A percentile compares a stretch with the other conserved stretches of the same genome.
Conservation (phyloP, 2,329 filamentous ascomycete genomes). For the Lachnellula occidentalis region DNA sequence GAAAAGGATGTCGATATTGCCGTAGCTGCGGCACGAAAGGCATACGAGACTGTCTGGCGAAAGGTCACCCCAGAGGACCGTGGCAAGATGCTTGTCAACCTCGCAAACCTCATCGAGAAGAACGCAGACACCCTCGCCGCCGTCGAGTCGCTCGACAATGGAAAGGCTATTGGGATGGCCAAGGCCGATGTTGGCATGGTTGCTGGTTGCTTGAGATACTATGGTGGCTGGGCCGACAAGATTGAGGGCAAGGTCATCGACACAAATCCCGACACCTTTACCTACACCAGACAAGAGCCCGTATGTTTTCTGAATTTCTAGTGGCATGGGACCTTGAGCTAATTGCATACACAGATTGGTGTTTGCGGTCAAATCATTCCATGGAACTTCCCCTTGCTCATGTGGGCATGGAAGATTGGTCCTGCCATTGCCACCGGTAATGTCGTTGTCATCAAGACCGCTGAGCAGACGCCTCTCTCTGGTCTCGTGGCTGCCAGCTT, state of each 20-base stretch:
- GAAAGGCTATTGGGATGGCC: constrained; percentile 73
- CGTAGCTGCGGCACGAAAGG: constrained; percentile 78
- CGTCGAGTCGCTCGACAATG: constrained; percentile 84
- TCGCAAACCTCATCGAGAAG: constrained; percentile 76
- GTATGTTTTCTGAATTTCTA: constrained; percentile 34
- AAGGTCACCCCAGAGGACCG: constrained; percentile 65
- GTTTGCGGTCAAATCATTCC: constrained; percentile 70
- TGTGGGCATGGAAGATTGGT: constrained; percentile 63
- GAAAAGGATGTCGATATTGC: constrained; percentile 82
- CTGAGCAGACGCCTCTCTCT: constrained; percentile 57
- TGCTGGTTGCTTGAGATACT: constrained; percentile 72
- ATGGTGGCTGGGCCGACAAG: constrained; percentile 71
- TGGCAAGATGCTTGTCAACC: constrained; percentile 63
- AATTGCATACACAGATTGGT: constrained; percentile 38
- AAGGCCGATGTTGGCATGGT: constrained; percentile 68
- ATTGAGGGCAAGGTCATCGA: constrained; percentile 64
- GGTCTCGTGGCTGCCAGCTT: constrained; percentile 48
- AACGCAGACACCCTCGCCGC: constrained; percentile 71
- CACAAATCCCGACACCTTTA: constrained; percentile 57
- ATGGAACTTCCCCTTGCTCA: constrained; percentile 65
- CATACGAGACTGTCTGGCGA: constrained; percentile 71
- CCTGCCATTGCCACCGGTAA: constrained; percentile 56
- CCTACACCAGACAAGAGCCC: constrained; percentile 64
- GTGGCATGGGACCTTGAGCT: not conserved
- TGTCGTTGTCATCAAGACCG: constrained; percentile 54